These are phyloP conservation scores for Candida bentonensis DNA, from an alignment of 805 yeast genomes.

Conservation along the genomic window DNA sequence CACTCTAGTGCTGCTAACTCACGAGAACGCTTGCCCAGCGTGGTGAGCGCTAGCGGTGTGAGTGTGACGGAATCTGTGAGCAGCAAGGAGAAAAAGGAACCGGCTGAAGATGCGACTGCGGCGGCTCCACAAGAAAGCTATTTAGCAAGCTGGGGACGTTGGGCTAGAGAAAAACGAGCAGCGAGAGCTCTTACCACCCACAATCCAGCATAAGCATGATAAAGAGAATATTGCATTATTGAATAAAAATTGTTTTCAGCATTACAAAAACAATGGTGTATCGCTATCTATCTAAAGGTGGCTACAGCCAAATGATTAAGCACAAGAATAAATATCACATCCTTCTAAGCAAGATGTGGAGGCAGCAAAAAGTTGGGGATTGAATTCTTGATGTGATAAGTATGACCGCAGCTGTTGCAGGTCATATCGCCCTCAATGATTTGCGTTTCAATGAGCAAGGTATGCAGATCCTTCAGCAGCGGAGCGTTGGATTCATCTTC, in stretches of 20 bases:
- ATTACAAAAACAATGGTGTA: too few species aligned
- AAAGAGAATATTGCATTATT: neutral
- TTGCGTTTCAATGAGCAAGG: conserved; percentile 69
- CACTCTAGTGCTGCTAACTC: neutral
- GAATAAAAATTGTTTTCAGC: too few species aligned
- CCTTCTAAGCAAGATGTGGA: conserved; percentile 60
- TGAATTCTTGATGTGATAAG: conserved; percentile 80
- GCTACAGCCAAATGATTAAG: too few species aligned
- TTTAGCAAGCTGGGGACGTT: conserved; percentile 9
- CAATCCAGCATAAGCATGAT: neutral
- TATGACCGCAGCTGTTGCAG: conserved; percentile 75
- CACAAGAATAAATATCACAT: conserved; percentile 1
- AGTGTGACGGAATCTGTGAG: neutral
- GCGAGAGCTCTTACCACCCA: too few species aligned
- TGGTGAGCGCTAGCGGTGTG: neutral
- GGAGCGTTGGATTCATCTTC: conserved; percentile 33
- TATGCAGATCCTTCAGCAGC: conserved; percentile 62
- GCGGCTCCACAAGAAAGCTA: conserved; percentile 4
- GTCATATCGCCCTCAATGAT: conserved; percentile 81
- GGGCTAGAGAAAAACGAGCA: conserved; percentile 9
- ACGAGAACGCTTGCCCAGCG: too few species aligned
- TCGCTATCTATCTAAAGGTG: too few species aligned
- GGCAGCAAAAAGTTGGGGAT: conserved; percentile 91
- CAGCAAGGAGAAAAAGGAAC: neutral
- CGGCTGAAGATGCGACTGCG: neutral